Evolutionary conservation across 805 yeast species (phyloP).

Genomic region (Candida maris): DNA sequence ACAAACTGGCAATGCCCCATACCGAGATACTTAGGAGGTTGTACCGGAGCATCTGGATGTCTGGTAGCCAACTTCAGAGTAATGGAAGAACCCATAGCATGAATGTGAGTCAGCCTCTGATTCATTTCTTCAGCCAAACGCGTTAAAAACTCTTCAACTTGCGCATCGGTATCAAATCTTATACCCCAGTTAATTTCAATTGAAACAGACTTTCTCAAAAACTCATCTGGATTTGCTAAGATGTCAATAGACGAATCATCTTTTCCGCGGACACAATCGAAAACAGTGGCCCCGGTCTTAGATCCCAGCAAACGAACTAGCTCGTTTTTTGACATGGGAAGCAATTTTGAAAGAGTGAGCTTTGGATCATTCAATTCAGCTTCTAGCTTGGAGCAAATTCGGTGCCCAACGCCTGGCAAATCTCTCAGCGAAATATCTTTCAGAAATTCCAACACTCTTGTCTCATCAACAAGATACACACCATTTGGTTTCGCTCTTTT

Average conservation of each 20-base stretch:
- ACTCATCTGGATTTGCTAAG: conserved; percentile 43
- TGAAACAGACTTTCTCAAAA: conserved; percentile 71
- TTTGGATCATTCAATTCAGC: conserved; percentile 27
- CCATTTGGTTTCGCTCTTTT: conserved; percentile 82
- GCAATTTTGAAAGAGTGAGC: conserved; percentile 39
- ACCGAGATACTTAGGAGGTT: conserved; percentile 78
- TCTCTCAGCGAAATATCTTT: conserved; percentile 35
- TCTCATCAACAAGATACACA: conserved; percentile 33
- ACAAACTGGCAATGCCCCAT: conserved; percentile 73
- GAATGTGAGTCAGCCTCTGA: conserved; percentile 44
- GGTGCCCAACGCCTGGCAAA: conserved; percentile 63
- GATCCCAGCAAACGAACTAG: conserved; percentile 56
- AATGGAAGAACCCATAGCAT: conserved; percentile 51
- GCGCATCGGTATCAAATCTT: conserved; percentile 55
- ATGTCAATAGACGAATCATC: conserved; percentile 62
- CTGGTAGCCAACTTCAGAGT: conserved; percentile 65
- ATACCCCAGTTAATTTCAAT: conserved; percentile 93
- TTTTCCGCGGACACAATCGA: conserved; percentile 57
- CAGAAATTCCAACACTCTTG: conserved; percentile 32
- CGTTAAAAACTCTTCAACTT: conserved; percentile 62
- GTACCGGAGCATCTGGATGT: conserved; percentile 62
- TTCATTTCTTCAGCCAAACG: conserved; percentile 58
- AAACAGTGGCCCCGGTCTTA: conserved; percentile 65
- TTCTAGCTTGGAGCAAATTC: conserved; percentile 45
- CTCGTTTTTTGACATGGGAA: conserved; percentile 29